These are phyloP conservation scores for Prunus armeniaca DNA, from an alignment of 306 rosid species.

Conservation along the genomic window DNA sequence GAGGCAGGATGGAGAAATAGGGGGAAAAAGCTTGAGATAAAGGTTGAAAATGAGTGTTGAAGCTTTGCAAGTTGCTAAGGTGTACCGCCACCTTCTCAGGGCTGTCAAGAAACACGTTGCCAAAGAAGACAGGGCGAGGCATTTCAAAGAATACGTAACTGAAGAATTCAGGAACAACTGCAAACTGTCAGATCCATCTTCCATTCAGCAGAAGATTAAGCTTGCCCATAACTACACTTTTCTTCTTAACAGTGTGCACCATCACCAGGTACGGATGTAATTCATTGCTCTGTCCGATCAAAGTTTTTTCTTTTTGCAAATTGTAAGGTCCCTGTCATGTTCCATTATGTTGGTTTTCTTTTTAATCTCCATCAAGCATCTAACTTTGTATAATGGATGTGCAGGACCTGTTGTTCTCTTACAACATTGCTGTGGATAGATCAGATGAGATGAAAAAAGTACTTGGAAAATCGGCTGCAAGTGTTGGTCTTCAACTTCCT, in stretches of 20 bases:
- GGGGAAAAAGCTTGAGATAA: background rate
- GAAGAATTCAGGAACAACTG: too few species aligned
- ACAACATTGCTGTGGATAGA: constrained; percentile 91
- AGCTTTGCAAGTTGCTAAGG: constrained; percentile 53
- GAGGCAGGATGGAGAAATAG: constrained; percentile 29
- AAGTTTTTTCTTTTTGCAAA: background rate
- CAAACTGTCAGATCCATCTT: constrained; percentile 39
- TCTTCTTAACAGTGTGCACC: too few species aligned
- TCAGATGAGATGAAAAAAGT: constrained; percentile 68
- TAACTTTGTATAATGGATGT: constrained; percentile 24
- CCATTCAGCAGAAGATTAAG: constrained; percentile 60
- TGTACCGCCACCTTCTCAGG: constrained; percentile 72
- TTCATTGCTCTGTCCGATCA: constrained; percentile 4
- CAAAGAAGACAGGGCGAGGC: constrained; percentile 54
- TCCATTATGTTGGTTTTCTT: background rate
- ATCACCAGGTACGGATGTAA: background rate
- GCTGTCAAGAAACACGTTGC: constrained; percentile 69
- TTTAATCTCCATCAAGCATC: background rate
- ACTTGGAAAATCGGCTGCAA: too few species aligned
- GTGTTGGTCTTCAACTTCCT: too few species aligned
- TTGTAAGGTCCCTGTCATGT: background rate
- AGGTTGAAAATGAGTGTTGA: constrained; percentile 50
- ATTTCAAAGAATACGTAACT: too few species aligned
- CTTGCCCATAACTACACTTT: constrained; percentile 69
- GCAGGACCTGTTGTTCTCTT: constrained; percentile 83